phyloP scores from a whole-genome alignment of 225 moss, liverwort and hornwort species.

The Sphagnum contortum region DNA sequence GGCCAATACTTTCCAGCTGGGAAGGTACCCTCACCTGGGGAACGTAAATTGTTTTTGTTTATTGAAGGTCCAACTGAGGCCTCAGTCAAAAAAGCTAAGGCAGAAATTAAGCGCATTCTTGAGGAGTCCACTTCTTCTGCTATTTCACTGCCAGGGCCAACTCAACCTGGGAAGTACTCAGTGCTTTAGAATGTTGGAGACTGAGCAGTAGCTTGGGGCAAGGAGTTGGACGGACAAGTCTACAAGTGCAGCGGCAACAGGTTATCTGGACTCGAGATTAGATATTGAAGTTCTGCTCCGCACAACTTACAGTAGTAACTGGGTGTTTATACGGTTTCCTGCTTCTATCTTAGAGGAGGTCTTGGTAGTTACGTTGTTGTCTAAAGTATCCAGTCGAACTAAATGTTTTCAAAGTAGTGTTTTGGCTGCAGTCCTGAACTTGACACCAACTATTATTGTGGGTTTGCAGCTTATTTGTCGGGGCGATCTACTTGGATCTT shows the following conservation, averaged over 20 bases:
- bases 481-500: constrained; percentile 1
- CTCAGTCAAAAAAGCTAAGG: constrained; percentile 97
- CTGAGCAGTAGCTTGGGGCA: constrained; percentile 13
- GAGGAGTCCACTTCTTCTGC: constrained; percentile 98
- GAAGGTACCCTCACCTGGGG: constrained; percentile 91
- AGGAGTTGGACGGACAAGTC: background rate
- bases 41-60: constrained; percentile 90
- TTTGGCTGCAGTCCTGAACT: constrained; percentile 28
- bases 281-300: constrained; percentile 1
- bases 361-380: constrained; percentile 5
- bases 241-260: constrained; percentile 27
- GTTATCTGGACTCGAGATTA: constrained; percentile 30
- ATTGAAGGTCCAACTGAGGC: constrained; percentile 98
- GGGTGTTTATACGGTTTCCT: constrained; percentile 11
- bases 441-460: constrained; percentile 48
- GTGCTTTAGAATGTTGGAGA: constrained; percentile 50
- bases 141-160: constrained; percentile 87
- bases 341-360: background rate
- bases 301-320: constrained; percentile 4
- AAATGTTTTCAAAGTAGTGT: background rate
- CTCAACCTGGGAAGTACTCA: constrained; percentile 99
- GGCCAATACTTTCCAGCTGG: constrained; percentile 95
- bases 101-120: constrained; percentile 94
- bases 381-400: no score
- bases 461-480: constrained; percentile 47